Evolutionary conservation across 306 rosid species (phyloP), one percentile per base, ranked within the genome.

Genomic region (Medicago ruthenica): DNA sequence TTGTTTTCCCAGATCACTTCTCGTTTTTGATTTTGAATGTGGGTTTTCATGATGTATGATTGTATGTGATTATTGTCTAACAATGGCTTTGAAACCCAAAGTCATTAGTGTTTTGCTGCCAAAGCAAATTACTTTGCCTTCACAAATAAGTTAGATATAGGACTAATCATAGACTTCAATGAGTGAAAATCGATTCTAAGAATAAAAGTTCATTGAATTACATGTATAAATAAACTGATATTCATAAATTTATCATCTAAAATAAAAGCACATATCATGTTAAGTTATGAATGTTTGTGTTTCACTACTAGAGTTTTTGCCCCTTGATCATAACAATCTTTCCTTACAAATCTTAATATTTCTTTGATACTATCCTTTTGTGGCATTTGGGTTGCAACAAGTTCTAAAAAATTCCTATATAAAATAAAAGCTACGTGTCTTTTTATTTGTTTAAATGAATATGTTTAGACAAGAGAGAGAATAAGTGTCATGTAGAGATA

Each of bases 1-100:
- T 76, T 95, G 48, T 95, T 95, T 84, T 81, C 97, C 59, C 89
- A 83, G 45, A 79, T 90, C 77, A 88, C 92, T 1, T 21, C 92
- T 64, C 83, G 86, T 0, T 94, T 90, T 75, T 91, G 78, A 90
- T 45, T 54, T 50, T 67, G 55, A 53, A 55, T 67, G 70, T 36
- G 31, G 15, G 53, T 63, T 59, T 1, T 55, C 61, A 22, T 24
- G 27, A 8, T 47, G 11, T 37, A 36, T 31, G 36, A 18, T 6
- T 47, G 11, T 37, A 36, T 31, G 36, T 14, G 57, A 44, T 17
- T 59, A 54, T 34, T 48, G 53, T 47, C 21, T 31, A 17, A 14
- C n/a, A 34, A 21, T 66, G 42, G 40, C 58, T 31, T 65, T 65
- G 42, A 6, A 45, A 20, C 13, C 45, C 60, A 9, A 37, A 51